phyloP scores from a whole-genome alignment of 331 rosid species.

The Rosa hybrid region DNA sequence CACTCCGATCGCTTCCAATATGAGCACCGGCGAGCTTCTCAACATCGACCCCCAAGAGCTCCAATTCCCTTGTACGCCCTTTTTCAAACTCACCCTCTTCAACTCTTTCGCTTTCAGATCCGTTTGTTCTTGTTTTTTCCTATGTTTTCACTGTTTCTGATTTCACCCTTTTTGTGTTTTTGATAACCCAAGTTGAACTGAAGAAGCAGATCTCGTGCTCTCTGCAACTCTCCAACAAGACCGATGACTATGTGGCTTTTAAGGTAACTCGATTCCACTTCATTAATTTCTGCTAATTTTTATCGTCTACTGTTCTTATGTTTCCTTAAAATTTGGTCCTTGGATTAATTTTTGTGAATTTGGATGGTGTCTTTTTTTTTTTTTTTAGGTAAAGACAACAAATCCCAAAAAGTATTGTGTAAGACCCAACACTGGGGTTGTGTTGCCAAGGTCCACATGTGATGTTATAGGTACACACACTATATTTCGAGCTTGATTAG shows the following conservation, averaged over 20 bases:
- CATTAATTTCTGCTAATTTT: not conserved
- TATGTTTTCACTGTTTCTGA: slow-evolving; percentile 27
- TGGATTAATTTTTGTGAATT: slow-evolving; percentile 37
- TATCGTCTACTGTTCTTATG: not conserved
- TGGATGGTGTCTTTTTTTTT: slow-evolving; percentile 22
- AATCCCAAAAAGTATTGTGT: slow-evolving; percentile 96
- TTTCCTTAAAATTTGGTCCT: slow-evolving; percentile 12
- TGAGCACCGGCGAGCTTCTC: slow-evolving; percentile 87
- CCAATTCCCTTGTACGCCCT: slow-evolving; percentile 67
- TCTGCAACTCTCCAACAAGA: slow-evolving; percentile 68
- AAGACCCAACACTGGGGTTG: slow-evolving; percentile 92
- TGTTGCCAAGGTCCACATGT: slow-evolving; percentile 82
- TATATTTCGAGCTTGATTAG: not conserved
- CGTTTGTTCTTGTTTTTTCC: slow-evolving; percentile 19
- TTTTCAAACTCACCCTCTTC: not conserved
- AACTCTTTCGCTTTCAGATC: slow-evolving; percentile 18
- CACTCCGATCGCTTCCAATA: slow-evolving; percentile 41
- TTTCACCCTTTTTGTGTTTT: not conserved
- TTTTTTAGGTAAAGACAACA: slow-evolving; percentile 78
- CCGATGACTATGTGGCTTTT: slow-evolving; percentile 72
- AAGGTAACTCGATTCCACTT: slow-evolving; percentile 49
- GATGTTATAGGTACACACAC: slow-evolving; percentile 60
- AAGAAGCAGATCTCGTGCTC: slow-evolving; percentile 96
- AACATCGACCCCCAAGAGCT: slow-evolving; percentile 79
- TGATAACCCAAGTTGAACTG: slow-evolving; percentile 59